Percentiles rank a stretch among this genome's conserved stretches.
Conservation (phyloP, 2,329 filamentous ascomycete genomes). For the Fusarium nanum region DNA sequence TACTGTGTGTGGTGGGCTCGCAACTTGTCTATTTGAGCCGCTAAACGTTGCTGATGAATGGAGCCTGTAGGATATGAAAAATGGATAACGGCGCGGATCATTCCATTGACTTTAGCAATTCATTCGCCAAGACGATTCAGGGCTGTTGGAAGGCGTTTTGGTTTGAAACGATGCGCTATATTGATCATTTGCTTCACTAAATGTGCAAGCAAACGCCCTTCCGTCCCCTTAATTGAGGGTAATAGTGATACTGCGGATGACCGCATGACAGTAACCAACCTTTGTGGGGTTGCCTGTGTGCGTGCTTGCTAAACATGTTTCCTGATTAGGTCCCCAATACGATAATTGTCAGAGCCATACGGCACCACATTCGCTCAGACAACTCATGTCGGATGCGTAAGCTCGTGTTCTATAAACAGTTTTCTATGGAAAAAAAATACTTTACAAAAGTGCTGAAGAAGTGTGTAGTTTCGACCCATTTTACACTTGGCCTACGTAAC, state of each 20-base stretch:
- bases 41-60: background rate
- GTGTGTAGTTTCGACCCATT: background rate
- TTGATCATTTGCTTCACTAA: conserved; percentile 9
- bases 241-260: background rate
- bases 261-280: background rate
- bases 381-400: background rate
- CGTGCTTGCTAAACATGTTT: background rate
- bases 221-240: background rate
- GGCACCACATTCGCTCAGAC: background rate
- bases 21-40: conserved; percentile 6
- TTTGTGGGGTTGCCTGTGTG: background rate
- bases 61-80: conserved; percentile 9
- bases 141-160: conserved; percentile 20
- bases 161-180: conserved; percentile 24
- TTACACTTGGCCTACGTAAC: conserved; percentile 25
- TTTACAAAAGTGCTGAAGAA: background rate
- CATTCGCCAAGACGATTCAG: conserved; percentile 20
- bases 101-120: conserved; percentile 1
- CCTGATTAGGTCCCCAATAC: background rate
- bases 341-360: conserved; percentile 1
- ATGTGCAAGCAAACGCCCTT: conserved; percentile 7
- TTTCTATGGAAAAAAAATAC: background rate
- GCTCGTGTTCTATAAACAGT: background rate
- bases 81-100: conserved; percentile 11
- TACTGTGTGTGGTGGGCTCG: background rate